Evolutionary conservation across 2,329 filamentous ascomycete species (phyloP), one percentile per base, ranked within the genome.

Genomic region (Botrytis tulipae): DNA sequence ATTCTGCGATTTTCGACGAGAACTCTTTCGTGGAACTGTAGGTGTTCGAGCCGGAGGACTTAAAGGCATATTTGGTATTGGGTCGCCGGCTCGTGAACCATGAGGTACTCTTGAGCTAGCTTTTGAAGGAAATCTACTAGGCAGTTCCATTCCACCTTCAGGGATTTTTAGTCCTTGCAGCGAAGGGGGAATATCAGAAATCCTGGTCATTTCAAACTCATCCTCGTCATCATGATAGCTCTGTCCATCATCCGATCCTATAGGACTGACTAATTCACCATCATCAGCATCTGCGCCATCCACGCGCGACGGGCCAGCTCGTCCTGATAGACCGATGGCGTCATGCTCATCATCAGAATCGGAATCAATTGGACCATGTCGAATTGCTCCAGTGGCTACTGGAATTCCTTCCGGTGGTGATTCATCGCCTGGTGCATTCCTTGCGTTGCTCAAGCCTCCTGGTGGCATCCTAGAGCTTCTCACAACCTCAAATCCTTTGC

Each of bases 401-500:
- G 90, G 90, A 54, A 91, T 89, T 2, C 89, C 90, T 78, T 91
- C 88, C 0, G 89, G 89, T 2, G 88, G 93, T 0, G 90, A 88
- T 70, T 93, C 92, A 73, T 91, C 86, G 59, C 88, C 89, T 73
- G 89, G 87, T 44, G 88, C 86, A 16, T 86, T 79, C 82, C 85
- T 77, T 72, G 79, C 61, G 80, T 84, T 87, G 18, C 37, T 37
- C 85, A 94, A n/a, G 2, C 48, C 92, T 73, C 91, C 90, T 10
- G 92, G 91, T 3, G 94, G 94, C 85, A 96, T 94, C 72, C 95
- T 89, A 12, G 94, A 89, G 81, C 95, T 98, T 79, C 96, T 87
- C 25, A 99, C 95, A 8, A 99, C 96, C 82, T 98, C 96, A 78
- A 99, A 99, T 0, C 96, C 96, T 82, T 98, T 98, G 77, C 92